These are phyloP conservation scores for Kurtzmaniella cleridarum DNA, from an alignment of 805 yeast genomes.

Conservation along the genomic window DNA sequence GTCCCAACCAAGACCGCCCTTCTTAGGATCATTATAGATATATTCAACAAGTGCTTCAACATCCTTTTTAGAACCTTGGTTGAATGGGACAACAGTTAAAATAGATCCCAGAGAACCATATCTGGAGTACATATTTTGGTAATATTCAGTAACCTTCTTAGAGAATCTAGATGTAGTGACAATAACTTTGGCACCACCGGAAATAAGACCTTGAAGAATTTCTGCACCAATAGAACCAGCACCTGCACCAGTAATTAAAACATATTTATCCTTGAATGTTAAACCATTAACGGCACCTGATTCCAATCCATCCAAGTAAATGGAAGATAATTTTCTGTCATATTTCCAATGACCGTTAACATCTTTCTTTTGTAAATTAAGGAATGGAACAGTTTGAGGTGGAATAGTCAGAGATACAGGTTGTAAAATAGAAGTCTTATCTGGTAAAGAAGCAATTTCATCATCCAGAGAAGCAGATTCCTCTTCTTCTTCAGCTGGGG, in stretches of 20 bases:
- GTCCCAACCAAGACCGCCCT: constrained; percentile 97
- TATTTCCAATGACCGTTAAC: constrained; percentile 76
- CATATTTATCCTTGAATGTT: constrained; percentile 81
- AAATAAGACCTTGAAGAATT: constrained; percentile 84
- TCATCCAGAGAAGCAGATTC: constrained; percentile 57
- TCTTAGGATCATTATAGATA: constrained; percentile 77
- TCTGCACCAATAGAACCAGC: constrained; percentile 98
- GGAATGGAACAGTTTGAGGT: constrained; percentile 86
- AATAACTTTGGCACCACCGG: constrained; percentile 97
- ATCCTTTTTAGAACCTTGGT: constrained; percentile 95
- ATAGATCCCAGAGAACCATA: constrained; percentile 91
- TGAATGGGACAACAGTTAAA: constrained; percentile 95
- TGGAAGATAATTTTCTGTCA: constrained; percentile 69
- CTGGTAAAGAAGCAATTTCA: constrained; percentile 83
- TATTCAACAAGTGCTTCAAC: constrained; percentile 78
- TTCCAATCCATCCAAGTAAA: constrained; percentile 86
- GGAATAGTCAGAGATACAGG: constrained; percentile 73
- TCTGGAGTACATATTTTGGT: constrained; percentile 88
- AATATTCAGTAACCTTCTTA: constrained; percentile 89
- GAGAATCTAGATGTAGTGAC: constrained; percentile 96
- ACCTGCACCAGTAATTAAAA: constrained; percentile 96
- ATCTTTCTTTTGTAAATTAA: constrained; percentile 80
- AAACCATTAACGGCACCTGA: constrained; percentile 92
- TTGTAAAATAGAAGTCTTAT: constrained; percentile 59
- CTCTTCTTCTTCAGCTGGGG: constrained; percentile 28